These are phyloP conservation scores for Fistulinella staudtii DNA, from an alignment of 1,284 basidiomycete genomes.

Conservation along the genomic window DNA sequence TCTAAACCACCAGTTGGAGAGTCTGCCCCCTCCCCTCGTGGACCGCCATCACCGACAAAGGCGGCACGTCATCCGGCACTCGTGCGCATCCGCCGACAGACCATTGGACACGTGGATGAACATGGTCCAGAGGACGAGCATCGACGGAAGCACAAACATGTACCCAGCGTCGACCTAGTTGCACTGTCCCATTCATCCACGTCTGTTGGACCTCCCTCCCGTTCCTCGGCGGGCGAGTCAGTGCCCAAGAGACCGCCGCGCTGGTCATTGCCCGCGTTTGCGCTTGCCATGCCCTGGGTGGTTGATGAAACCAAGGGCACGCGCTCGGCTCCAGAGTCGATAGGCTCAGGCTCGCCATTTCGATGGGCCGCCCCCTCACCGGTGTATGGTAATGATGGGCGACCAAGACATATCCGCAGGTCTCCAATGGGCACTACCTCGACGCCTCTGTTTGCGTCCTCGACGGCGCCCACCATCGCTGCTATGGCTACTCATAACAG, in stretches of 20 bases:
- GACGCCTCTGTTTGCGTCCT: conserved; percentile 1
- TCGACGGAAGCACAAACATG: neutral
- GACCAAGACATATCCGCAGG: too few relatives aligned
- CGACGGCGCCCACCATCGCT: conserved; percentile 6
- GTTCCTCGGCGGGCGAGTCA: conserved; percentile 8
- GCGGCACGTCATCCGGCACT: conserved; percentile 10
- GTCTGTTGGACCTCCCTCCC: conserved; percentile 15
- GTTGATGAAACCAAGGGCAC: neutral
- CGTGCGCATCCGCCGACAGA: conserved; percentile 16
- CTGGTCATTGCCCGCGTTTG: conserved; percentile 16
- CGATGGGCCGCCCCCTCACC: conserved; percentile 1
- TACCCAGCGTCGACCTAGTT: conserved; percentile 26
- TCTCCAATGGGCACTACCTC: too few relatives aligned
- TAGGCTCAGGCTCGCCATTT: neutral
- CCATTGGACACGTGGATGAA: conserved; percentile 1
- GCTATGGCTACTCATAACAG: too few relatives aligned
- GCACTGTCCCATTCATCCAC: conserved; percentile 14
- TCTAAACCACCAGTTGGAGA: neutral
- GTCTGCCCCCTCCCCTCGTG: neutral
- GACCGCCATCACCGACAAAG: neutral
- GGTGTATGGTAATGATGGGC: neutral
- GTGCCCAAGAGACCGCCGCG: conserved; percentile 4
- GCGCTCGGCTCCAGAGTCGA: neutral
- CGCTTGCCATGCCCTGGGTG: conserved; percentile 4
- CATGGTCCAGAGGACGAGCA: neutral